A percentile compares a stretch with the other conserved stretches of the same genome.
phyloP scores from a whole-genome alignment of 306 rosid species.

The Gillenia trifoliata region DNA sequence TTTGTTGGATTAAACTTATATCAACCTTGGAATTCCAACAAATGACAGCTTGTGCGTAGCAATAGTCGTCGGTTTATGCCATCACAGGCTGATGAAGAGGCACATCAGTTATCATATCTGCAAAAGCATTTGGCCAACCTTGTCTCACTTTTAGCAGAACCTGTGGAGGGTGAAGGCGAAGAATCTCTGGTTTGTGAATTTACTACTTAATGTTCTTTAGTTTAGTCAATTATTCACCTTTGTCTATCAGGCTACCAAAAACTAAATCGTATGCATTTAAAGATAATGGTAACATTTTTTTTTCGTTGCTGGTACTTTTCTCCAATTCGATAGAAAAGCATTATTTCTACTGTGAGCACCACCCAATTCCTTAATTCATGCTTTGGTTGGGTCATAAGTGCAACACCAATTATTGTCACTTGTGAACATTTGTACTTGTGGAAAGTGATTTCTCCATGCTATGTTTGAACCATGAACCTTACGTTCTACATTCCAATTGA shows the following conservation, averaged over 20 bases:
- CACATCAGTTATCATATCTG: constrained; percentile 82
- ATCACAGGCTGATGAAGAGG: constrained; percentile 89
- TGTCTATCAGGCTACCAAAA: not conserved
- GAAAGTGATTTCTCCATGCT: not conserved
- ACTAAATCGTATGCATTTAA: not conserved
- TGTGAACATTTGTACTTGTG: not conserved
- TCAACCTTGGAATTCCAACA: constrained; percentile 17
- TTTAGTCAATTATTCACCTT: not conserved
- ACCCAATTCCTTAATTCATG: not conserved
- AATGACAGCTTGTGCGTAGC: constrained; percentile 92
- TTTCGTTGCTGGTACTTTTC: not conserved
- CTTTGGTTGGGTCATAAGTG: not conserved
- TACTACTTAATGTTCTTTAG: not conserved
- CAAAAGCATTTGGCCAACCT: constrained; percentile 81
- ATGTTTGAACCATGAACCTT: not conserved
- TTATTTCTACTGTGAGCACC: not conserved
- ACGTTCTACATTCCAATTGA: not conserved
- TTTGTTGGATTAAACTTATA: constrained; percentile 1
- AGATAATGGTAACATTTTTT: not conserved
- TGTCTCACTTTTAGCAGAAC: constrained; percentile 76
- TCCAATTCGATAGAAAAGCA: not conserved
- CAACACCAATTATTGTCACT: not conserved
- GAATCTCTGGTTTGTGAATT: constrained; percentile 73
- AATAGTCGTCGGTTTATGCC: constrained; percentile 80
- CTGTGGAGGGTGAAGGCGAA: constrained; percentile 71